These are phyloP conservation scores for Gentiana macrophylla DNA, from an alignment of 257 asterid genomes.

Conservation along the genomic window DNA sequence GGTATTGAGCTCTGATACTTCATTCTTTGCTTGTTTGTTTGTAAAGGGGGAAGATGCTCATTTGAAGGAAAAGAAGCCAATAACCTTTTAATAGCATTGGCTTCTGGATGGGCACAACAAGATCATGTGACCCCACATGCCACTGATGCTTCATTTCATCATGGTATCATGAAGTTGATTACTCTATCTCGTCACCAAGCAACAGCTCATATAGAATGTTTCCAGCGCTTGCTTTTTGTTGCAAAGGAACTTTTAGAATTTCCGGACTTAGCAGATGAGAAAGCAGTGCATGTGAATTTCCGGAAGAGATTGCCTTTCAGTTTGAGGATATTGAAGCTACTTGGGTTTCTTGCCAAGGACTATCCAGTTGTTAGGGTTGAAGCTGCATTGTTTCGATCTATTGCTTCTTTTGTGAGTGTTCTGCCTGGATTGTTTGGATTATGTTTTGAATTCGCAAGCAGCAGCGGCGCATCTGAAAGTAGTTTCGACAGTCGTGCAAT, in stretches of 20 bases:
- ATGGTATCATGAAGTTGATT: slow-evolving; percentile 33
- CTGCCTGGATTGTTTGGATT: slow-evolving; percentile 52
- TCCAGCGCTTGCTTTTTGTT: slow-evolving; percentile 45
- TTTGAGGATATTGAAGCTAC: slow-evolving; percentile 58
- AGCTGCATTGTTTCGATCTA: slow-evolving; percentile 45
- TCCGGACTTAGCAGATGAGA: slow-evolving; percentile 48
- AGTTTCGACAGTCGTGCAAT: slow-evolving; percentile 59
- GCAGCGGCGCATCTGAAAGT: slow-evolving; percentile 40
- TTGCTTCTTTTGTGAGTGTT: slow-evolving; percentile 48
- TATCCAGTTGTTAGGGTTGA: slow-evolving; percentile 43
- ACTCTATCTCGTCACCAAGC: slow-evolving; percentile 71
- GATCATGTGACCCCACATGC: slow-evolving; percentile 29
- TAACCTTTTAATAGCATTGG: slow-evolving; percentile 41
- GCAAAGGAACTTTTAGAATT: slow-evolving; percentile 49
- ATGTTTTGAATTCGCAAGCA: slow-evolving; percentile 50
- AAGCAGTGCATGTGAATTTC: slow-evolving; percentile 35
- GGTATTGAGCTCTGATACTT: background rate
- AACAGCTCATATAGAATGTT: slow-evolving; percentile 66
- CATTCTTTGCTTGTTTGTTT: slow-evolving; percentile 10
- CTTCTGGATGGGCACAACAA: slow-evolving; percentile 51
- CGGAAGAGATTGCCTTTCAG: slow-evolving; percentile 56
- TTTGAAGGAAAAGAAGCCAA: slow-evolving; percentile 61
- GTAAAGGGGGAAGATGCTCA: slow-evolving; percentile 57
- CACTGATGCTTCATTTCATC: slow-evolving; percentile 29
- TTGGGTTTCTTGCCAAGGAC: slow-evolving; percentile 46